These are phyloP conservation scores for Saccharomycopsis vini DNA, from an alignment of 805 yeast species.

Conservation along the genomic window DNA sequence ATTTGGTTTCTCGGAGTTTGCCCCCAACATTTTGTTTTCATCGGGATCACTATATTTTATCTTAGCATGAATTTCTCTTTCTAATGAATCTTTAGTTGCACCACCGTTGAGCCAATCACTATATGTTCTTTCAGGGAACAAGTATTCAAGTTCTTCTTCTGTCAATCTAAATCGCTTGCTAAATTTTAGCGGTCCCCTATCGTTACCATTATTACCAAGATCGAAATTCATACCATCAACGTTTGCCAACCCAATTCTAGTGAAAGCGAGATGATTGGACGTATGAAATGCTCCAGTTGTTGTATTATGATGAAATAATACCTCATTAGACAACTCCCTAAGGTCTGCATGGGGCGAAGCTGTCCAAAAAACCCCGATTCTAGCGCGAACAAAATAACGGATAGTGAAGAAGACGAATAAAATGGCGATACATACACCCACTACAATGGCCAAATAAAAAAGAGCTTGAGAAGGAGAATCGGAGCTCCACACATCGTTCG, in stretches of 20 bases:
- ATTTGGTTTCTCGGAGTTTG: too few relatives aligned
- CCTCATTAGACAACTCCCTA: constrained; percentile 6
- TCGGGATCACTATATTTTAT: constrained; percentile 25
- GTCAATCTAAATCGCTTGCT: constrained; percentile 29
- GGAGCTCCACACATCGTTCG: neutral
- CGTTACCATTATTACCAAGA: neutral
- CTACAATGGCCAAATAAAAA: constrained; percentile 54
- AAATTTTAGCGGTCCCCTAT: constrained; percentile 6
- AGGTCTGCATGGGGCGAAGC: constrained; percentile 5
- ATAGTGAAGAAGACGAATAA: constrained; percentile 52
- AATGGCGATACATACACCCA: constrained; percentile 49
- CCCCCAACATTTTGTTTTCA: neutral
- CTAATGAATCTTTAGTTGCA: constrained; percentile 38
- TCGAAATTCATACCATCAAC: neutral
- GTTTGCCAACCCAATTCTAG: neutral
- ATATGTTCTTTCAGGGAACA: constrained; percentile 52
- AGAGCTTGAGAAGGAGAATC: constrained; percentile 54
- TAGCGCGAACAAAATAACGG: constrained; percentile 49
- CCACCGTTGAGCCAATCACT: constrained; percentile 56
- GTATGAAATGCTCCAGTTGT: neutral
- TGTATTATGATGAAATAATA: neutral
- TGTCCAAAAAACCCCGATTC: constrained; percentile 37
- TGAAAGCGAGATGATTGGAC: neutral
- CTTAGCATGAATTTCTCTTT: constrained; percentile 37
- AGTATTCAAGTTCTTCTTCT: constrained; percentile 46